Conservation (phyloP, 2,329 filamentous ascomycete species). For the Zasmidium cellare region DNA sequence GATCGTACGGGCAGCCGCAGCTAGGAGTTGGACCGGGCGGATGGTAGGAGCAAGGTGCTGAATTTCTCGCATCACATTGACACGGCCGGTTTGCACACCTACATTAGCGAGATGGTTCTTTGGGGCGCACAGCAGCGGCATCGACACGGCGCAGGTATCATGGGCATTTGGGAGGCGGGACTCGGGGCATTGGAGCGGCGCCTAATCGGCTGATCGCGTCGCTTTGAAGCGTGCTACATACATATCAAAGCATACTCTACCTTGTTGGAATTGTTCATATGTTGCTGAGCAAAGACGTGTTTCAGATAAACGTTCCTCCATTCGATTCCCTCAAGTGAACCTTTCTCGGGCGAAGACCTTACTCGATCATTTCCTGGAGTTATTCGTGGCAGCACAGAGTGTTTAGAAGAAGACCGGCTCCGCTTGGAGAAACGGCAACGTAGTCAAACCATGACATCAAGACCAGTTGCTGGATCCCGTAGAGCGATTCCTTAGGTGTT, state of each 20-base stretch:
- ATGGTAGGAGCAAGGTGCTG: slow-evolving; percentile 3
- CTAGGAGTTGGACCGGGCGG: slow-evolving; percentile 51
- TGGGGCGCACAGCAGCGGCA: neutral
- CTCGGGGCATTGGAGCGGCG: neutral
- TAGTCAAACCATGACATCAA: no score
- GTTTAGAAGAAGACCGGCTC: no score
- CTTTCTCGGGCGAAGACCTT: no score
- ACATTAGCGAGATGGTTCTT: neutral
- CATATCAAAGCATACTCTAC: no score
- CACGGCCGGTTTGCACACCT: neutral
- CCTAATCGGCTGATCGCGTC: neutral
- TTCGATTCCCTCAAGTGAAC: no score
- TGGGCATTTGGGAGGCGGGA: neutral
- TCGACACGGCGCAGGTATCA: neutral
- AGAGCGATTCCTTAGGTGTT: no score
- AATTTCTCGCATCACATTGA: neutral
- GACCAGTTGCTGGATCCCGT: no score
- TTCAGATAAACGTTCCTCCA: no score
- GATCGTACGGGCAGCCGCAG: slow-evolving; percentile 52
- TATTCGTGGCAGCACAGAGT: no score
- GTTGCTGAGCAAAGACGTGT: neutral
- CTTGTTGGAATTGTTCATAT: neutral
- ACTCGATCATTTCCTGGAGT: no score
- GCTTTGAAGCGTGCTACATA: neutral
- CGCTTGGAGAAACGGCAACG: no score